Evolutionary conservation across 140 eudicot genomes (phyloP), one percentile per base, ranked within the genome.

Genomic region (Cichorium intybus): DNA sequence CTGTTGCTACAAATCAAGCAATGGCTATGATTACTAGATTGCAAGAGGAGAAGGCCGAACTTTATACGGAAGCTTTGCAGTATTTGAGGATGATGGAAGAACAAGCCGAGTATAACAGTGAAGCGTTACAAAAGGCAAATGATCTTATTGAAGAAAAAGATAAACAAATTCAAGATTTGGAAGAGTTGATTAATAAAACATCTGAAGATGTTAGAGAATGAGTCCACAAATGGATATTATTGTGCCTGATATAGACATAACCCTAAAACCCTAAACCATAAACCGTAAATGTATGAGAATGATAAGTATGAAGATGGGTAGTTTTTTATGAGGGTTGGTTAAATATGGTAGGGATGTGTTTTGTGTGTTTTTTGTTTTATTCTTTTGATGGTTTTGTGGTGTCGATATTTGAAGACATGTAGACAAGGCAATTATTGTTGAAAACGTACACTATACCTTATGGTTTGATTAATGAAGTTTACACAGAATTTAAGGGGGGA

Each of bases 21-120:
- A 88, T 94, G 99, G 97, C 99, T 12, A 94, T 94, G 99, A 94
- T 94, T 55, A 94, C 99, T 5, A 71, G 95, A 64, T 71, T 94
- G 74, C 99, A 94, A 60, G 99, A 94, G 68, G 99, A 94, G 77
- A 94, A 94, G 56, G 89, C 99, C 5, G 88, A 97, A 41, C 85
- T 94, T 12, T 77, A 84, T 46, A 94, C 87, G 62, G 99, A 94
- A 81, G 97, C 99, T 37, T 74, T 87, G 65, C 97, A 94, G 39
- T 82, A 72, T 74, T 43, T 94, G 58, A 82, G 99, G 74, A 82
- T 94, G 97, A 84, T 89, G 97, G 99, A 94, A 84, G 99, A 94
- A 67, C 99, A 94, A 77, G 95, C 90, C 4, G 97, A 94, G 66
- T 89, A 86, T 74, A 95, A 94, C 45, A 73, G 46, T 27, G 95